Percentiles rank a stretch among this genome's conserved stretches.
Conservation (phyloP, 106 monocot genomes). For the Dioscorea zingiberensis region DNA sequence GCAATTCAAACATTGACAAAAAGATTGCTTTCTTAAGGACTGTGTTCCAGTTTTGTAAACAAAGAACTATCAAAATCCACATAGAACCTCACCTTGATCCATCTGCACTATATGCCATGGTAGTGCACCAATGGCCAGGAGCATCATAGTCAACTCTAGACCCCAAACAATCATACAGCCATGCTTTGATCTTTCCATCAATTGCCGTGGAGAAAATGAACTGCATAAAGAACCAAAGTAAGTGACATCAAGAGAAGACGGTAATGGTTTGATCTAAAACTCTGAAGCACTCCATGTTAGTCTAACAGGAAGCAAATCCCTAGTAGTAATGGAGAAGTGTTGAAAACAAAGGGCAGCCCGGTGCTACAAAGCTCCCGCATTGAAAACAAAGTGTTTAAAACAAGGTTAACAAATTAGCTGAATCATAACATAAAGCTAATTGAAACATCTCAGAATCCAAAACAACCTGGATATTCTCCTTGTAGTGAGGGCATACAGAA, state of each 20-base stretch:
- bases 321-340: too few species aligned
- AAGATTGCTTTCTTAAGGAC: too few species aligned
- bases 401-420: too few species aligned
- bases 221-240: constrained; percentile 4
- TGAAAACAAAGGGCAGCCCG: too few species aligned
- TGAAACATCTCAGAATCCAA: too few species aligned
- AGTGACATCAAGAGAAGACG: neutral
- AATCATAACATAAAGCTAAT: too few species aligned
- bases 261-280: neutral
- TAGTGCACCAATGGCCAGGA: constrained; percentile 15
- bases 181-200: constrained; percentile 23
- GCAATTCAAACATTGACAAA: too few species aligned
- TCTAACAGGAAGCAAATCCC: too few species aligned
- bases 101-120: constrained; percentile 17
- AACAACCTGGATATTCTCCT: constrained; percentile 20
- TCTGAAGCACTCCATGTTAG: neutral
- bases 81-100: constrained; percentile 2
- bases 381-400: too few species aligned
- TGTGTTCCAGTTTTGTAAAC: neutral
- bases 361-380: too few species aligned
- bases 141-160: constrained; percentile 28
- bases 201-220: constrained; percentile 35
- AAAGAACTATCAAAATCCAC: neutral
- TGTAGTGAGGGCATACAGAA: constrained; percentile 46
- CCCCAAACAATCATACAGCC: constrained; percentile 16